phyloP scores from a whole-genome alignment of 1,139 yeast genomes.

The Debaryomycetaceae sp. region DNA sequence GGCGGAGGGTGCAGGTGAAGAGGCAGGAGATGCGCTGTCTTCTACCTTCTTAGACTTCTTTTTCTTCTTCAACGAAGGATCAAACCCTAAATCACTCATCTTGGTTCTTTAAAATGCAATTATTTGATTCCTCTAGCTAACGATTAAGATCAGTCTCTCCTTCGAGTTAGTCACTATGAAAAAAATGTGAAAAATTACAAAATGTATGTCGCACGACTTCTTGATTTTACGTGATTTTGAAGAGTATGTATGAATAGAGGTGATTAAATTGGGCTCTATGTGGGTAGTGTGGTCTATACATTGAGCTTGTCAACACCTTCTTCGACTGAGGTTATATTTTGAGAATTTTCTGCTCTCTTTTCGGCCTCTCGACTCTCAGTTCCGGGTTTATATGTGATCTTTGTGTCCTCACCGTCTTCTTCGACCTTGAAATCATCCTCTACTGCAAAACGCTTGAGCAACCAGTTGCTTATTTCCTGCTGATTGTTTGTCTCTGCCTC shows the following conservation, averaged over 20 bases:
- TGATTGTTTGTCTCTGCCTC: constrained; percentile 80
- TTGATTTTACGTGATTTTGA: not conserved
- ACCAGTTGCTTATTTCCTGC: constrained; percentile 66
- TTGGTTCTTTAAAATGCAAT: constrained; percentile 3
- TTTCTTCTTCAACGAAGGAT: constrained; percentile 79
- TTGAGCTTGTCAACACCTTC: not conserved
- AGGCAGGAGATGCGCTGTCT: constrained; percentile 32
- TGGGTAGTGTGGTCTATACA: not conserved
- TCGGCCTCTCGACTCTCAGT: constrained; percentile 47
- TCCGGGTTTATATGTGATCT: constrained; percentile 47
- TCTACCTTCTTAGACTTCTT: constrained; percentile 62
- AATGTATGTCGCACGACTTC: not conserved
- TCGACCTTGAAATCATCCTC: constrained; percentile 53
- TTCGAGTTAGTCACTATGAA: not conserved
- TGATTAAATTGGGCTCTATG: not conserved
- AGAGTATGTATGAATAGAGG: not conserved
- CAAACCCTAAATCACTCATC: constrained; percentile 69
- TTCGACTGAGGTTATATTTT: not conserved
- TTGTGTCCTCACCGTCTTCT: constrained; percentile 43
- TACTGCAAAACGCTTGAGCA: constrained; percentile 67
- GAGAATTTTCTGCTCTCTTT: constrained; percentile 5
- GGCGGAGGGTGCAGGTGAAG: constrained; percentile 34
- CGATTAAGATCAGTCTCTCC: not conserved
- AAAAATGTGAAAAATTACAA: constrained; percentile 4
- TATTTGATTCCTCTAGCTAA: not conserved